Conservation (phyloP, 208 protist species). For the Tritrichomonas foetus region DNA sequence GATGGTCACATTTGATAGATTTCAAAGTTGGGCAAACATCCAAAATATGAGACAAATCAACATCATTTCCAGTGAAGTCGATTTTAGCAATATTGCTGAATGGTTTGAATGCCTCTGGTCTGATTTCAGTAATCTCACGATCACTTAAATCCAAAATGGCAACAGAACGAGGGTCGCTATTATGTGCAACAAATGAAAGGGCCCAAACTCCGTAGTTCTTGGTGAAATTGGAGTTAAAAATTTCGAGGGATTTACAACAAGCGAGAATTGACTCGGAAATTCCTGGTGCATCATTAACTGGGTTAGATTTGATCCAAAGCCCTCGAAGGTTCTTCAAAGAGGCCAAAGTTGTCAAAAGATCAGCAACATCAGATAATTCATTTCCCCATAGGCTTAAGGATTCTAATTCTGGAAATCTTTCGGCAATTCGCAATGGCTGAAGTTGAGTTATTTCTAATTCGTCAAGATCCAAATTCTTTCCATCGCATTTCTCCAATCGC, state of each 20-base stretch:
- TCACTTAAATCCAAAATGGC: background rate
- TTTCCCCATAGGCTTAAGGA: background rate
- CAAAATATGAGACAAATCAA: background rate
- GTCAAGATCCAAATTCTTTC: background rate
- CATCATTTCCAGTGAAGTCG: background rate
- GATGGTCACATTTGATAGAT: background rate
- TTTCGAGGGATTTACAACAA: background rate
- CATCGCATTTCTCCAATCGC: background rate
- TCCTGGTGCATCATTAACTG: background rate
- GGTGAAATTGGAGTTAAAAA: background rate
- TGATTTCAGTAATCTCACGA: background rate
- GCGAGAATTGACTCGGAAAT: background rate
- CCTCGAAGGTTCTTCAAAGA: background rate
- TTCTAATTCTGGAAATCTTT: background rate
- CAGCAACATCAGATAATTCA: background rate
- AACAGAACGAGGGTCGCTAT: background rate
- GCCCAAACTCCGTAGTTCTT: slow-evolving; percentile 9
- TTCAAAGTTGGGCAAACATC: background rate
- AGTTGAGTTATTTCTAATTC: background rate
- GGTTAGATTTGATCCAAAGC: background rate
- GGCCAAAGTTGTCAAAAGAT: background rate
- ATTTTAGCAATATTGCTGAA: background rate
- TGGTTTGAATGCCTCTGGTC: background rate
- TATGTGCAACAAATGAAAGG: background rate
- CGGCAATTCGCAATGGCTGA: background rate